Percentiles rank a stretch among this genome's conserved stretches.
Evolutionary conservation across 1,139 yeast genomes (phyloP).

Genomic region (Candida gigantensis): DNA sequence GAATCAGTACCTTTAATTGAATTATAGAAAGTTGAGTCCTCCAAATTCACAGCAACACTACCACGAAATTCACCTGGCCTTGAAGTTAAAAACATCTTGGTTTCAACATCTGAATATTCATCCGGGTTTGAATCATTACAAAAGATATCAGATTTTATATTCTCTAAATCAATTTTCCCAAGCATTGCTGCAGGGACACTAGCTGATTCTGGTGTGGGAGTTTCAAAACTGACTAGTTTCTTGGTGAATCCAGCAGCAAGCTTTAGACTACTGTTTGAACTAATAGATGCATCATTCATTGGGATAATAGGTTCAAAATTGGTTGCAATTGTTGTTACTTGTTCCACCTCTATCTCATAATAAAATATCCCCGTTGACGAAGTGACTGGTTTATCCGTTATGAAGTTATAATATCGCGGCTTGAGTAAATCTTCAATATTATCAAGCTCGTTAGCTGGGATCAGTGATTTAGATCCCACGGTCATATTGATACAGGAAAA

Average conservation of each 20-base stretch:
- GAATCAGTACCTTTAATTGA: slow-evolving; percentile 37
- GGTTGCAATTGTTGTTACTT: slow-evolving; percentile 32
- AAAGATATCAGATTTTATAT: slow-evolving; percentile 29
- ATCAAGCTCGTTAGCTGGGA: slow-evolving; percentile 4
- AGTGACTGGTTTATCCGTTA: slow-evolving; percentile 34
- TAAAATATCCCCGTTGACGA: slow-evolving; percentile 38
- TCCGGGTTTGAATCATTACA: slow-evolving; percentile 19
- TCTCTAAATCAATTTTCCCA: slow-evolving; percentile 30
- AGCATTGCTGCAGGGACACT: slow-evolving; percentile 10
- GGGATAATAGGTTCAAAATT: slow-evolving; percentile 34
- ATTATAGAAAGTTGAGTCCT: slow-evolving; percentile 43
- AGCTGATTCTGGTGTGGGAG: slow-evolving; percentile 11
- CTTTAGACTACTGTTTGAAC: slow-evolving; percentile 34
- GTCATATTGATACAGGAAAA: slow-evolving; percentile 29
- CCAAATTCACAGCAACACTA: slow-evolving; percentile 45
- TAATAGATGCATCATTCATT: slow-evolving; percentile 36
- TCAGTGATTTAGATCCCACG: slow-evolving; percentile 10
- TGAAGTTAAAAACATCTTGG: slow-evolving; percentile 24
- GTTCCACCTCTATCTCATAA: slow-evolving; percentile 40
- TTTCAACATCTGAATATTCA: slow-evolving; percentile 15
- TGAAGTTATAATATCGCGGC: slow-evolving; percentile 32
- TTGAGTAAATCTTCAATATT: slow-evolving; percentile 9
- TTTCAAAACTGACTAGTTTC: slow-evolving; percentile 24
- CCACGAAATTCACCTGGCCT: slow-evolving; percentile 45
- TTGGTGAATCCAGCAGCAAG: slow-evolving; percentile 41